phyloP scores from a whole-genome alignment of 805 yeast genomes.

The Ogataea pini region DNA sequence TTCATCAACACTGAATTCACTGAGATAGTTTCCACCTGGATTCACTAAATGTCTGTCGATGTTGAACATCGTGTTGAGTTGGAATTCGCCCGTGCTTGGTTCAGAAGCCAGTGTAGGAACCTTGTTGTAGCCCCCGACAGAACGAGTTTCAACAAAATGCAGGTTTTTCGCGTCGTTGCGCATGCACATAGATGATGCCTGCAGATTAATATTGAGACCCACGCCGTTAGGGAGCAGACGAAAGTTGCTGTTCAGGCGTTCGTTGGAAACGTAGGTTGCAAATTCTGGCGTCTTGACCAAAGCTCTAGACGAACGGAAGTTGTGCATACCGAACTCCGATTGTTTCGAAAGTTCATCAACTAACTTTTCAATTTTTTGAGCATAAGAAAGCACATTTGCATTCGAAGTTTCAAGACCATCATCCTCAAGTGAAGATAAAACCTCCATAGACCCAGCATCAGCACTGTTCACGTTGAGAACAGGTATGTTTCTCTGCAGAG shows the following conservation, averaged over 20 bases:
- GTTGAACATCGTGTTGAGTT: slow-evolving; percentile 17
- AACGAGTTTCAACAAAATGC: slow-evolving; percentile 44
- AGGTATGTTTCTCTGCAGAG: slow-evolving; percentile 27
- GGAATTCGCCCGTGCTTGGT: slow-evolving; percentile 9
- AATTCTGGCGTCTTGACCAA: slow-evolving; percentile 6
- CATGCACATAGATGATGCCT: slow-evolving; percentile 35
- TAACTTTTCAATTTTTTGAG: slow-evolving; percentile 17
- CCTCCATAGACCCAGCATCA: slow-evolving; percentile 4
- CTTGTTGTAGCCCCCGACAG: slow-evolving; percentile 40
- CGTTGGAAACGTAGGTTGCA: slow-evolving; percentile 12
- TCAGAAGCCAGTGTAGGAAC: slow-evolving; percentile 20
- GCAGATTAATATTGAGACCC: slow-evolving; percentile 49
- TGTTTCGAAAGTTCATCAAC: slow-evolving; percentile 9
- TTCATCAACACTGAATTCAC: slow-evolving; percentile 23
- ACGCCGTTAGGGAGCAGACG: slow-evolving; percentile 46
- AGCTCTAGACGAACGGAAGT: slow-evolving; percentile 24
- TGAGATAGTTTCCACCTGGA: slow-evolving; percentile 11
- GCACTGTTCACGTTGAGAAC: slow-evolving; percentile 23
- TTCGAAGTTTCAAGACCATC: slow-evolving; percentile 17
- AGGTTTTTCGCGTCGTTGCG: slow-evolving; percentile 32
- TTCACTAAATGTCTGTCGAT: slow-evolving; percentile 19
- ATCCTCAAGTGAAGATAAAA: slow-evolving; percentile 10
- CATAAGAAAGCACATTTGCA: slow-evolving; percentile 11
- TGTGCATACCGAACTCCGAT: slow-evolving; percentile 20
- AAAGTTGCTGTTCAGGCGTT: slow-evolving; percentile 11